Evolutionary conservation across 1,284 basidiomycete genomes (phyloP).

Genomic region (Cryptococcus sp.): DNA sequence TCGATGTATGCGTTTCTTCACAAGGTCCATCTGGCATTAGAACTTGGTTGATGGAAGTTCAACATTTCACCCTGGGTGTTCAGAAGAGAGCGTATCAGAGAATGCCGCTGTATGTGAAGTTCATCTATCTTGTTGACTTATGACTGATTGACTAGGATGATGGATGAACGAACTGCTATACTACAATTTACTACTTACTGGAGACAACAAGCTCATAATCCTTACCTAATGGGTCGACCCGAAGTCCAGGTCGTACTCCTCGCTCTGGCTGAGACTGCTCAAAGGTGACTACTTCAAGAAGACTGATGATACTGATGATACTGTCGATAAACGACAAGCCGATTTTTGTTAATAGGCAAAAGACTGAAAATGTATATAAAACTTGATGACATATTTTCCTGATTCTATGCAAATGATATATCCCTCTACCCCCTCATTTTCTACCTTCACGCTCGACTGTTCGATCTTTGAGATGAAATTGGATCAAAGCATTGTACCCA

Average conservation of each 20-base stretch:
- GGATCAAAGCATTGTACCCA: conserved; percentile 32
- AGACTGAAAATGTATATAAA: no score
- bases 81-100: conserved; percentile 27
- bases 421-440: no score
- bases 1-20: conserved; percentile 22
- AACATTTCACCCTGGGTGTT: conserved; percentile 17
- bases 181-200: conserved; percentile 28
- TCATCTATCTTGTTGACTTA: background rate
- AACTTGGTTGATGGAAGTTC: conserved; percentile 33
- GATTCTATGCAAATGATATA: no score
- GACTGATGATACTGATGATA: no score
- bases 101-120: conserved; percentile 23
- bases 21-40: conserved; percentile 21
- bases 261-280: conserved; percentile 19
- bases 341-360: no score
- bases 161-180: conserved; percentile 20
- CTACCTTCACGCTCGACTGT: no score
- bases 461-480: no score
- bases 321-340: no score
- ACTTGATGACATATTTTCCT: no score
- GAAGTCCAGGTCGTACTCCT: conserved; percentile 38
- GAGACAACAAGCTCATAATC: conserved; percentile 21
- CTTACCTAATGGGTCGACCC: conserved; percentile 31
- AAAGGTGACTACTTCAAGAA: no score
- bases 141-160: conserved; percentile 10